phyloP scores from a whole-genome alignment of 1,284 basidiomycete species.

The Boletus semigastroideus region DNA sequence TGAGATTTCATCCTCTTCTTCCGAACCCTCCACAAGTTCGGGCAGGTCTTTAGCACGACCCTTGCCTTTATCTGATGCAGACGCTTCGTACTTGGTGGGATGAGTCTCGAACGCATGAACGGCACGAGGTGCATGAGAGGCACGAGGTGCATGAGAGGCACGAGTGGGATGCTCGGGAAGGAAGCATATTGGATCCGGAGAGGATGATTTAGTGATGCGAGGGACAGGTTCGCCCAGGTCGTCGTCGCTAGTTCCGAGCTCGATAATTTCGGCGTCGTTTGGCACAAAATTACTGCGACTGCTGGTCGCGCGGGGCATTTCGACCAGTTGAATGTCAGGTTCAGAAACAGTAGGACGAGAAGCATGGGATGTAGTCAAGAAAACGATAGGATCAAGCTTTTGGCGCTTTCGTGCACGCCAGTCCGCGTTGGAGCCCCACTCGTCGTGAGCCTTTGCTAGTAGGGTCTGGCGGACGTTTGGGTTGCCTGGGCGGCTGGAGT shows the following conservation, averaged over 20 bases:
- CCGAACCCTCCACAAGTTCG: slow-evolving; percentile 18
- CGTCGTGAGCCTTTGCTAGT: slow-evolving; percentile 10
- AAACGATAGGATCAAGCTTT: slow-evolving; percentile 15
- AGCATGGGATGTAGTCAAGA: background rate
- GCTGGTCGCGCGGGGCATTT: background rate
- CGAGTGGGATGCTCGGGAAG: rapidly evolving
- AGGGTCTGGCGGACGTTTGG: slow-evolving; percentile 26
- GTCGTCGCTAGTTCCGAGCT: slow-evolving; percentile 17
- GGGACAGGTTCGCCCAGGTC: slow-evolving; percentile 25
- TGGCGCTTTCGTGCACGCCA: slow-evolving; percentile 23
- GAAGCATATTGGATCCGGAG: slow-evolving; percentile 27
- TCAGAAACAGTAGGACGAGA: slow-evolving; percentile 9
- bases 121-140: no score
- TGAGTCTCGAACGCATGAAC: slow-evolving; percentile 25
- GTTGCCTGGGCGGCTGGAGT: slow-evolving; percentile 17
- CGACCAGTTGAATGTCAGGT: slow-evolving; percentile 25
- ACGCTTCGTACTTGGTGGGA: slow-evolving; percentile 10
- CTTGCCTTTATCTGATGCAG: slow-evolving; percentile 26
- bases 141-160: no score
- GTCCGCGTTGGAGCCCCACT: background rate
- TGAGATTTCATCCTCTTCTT: slow-evolving; percentile 25
- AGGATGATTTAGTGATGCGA: slow-evolving; percentile 14
- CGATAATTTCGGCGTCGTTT: slow-evolving; percentile 23
- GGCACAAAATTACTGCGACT: slow-evolving; percentile 1
- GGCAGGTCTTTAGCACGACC: slow-evolving; percentile 10